Percentiles rank a stretch among this genome's conserved stretches.
Evolutionary conservation across 2,329 filamentous ascomycete species (phyloP).

Genomic region (Ceratocystis papillata): DNA sequence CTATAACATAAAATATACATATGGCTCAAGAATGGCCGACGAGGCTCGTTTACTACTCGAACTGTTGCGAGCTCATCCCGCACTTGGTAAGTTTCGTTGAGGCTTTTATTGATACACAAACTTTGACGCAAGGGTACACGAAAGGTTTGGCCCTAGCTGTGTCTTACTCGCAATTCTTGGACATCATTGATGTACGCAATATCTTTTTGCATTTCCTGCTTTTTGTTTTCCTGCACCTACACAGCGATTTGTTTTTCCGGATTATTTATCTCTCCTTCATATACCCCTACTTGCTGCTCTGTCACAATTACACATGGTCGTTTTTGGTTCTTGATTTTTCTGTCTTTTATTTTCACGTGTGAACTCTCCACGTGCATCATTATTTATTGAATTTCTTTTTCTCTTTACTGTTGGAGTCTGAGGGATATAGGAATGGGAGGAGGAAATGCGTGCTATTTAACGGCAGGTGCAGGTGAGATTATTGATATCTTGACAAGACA

Average conservation of each 20-base stretch:
- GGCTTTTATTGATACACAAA: not conserved
- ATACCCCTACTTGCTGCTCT: not conserved
- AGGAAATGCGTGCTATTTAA: too few species aligned
- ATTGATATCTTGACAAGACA: too few species aligned
- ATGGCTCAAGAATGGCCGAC: conserved; percentile 13
- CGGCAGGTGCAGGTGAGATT: too few species aligned
- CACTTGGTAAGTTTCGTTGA: not conserved
- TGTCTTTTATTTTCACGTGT: not conserved
- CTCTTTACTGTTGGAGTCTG: not conserved
- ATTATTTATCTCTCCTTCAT: conserved; percentile 11
- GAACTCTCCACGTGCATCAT: too few species aligned
- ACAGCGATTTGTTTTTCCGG: not conserved
- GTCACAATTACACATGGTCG: not conserved
- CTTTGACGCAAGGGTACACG: not conserved
- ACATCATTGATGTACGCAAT: not conserved
- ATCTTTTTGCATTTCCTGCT: not conserved
- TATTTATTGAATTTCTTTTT: not conserved
- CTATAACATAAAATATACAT: conserved; percentile 5
- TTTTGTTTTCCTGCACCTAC: not conserved
- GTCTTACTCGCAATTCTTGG: not conserved
- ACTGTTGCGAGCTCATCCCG: not conserved
- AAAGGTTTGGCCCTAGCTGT: not conserved
- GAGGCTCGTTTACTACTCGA: not conserved
- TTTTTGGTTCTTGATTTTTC: conserved; percentile 3
- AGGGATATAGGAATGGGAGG: too few species aligned